Conservation (phyloP, 306 rosid genomes). For the Medicago lupulina region DNA sequence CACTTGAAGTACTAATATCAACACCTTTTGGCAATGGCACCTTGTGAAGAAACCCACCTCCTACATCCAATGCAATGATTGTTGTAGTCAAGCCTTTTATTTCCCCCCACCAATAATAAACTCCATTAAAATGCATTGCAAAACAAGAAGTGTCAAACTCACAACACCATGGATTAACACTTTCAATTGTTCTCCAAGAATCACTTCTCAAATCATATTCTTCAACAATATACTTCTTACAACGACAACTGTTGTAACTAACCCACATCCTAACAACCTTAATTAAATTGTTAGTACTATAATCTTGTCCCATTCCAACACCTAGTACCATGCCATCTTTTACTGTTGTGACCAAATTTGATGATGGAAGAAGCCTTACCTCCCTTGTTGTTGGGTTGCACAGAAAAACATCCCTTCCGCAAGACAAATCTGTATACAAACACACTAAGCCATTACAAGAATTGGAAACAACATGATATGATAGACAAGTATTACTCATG, state of each 20-base stretch:
- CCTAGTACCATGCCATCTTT: constrained; percentile 30
- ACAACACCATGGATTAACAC: background rate
- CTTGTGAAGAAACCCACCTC: constrained; percentile 13
- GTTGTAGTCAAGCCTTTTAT: background rate
- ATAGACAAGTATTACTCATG: background rate
- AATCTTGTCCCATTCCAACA: constrained; percentile 26
- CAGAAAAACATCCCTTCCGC: constrained; percentile 13
- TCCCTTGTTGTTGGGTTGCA: constrained; percentile 26
- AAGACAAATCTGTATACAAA: background rate
- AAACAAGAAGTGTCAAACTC: constrained; percentile 16
- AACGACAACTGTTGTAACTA: background rate
- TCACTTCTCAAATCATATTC: constrained; percentile 9
- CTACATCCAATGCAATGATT: constrained; percentile 6
- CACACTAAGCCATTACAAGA: constrained; percentile 14
- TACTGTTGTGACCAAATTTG: background rate
- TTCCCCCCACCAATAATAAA: constrained; percentile 20
- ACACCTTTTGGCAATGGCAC: background rate
- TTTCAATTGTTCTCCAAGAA: constrained; percentile 13
- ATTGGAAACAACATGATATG: background rate
- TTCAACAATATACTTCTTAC: constrained; percentile 14
- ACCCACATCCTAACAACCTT: constrained; percentile 26
- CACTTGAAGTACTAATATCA: constrained; percentile 19
- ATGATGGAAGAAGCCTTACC: constrained; percentile 9
- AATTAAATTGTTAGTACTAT: background rate
- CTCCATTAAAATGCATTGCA: constrained; percentile 1